Percentiles rank a stretch among this genome's conserved stretches.
Conservation (phyloP, 2,329 filamentous ascomycete genomes). For the Xylaria arbuscula region DNA sequence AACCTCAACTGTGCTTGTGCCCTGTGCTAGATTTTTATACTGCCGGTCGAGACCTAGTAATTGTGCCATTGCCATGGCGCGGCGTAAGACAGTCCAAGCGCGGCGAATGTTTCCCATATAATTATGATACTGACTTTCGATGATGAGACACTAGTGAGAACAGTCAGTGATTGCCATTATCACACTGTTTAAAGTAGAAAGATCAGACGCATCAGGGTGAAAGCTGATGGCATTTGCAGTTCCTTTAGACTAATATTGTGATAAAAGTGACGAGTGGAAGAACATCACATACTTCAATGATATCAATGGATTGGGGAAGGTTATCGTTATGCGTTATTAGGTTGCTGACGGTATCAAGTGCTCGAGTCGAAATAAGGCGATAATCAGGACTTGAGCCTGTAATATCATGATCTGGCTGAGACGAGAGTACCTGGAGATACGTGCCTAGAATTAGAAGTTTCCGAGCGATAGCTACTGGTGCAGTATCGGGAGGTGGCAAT, state of each 20-base stretch:
- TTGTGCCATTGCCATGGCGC: slow-evolving; percentile 59
- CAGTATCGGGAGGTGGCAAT: slow-evolving; percentile 26
- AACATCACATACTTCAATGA: slow-evolving; percentile 52
- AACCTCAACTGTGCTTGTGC: slow-evolving; percentile 45
- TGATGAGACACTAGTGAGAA: slow-evolving; percentile 51
- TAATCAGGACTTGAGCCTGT: slow-evolving; percentile 4
- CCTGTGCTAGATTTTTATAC: slow-evolving; percentile 15
- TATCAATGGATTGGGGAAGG: slow-evolving; percentile 58
- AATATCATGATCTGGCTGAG: slow-evolving; percentile 1
- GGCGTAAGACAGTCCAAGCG: slow-evolving; percentile 58
- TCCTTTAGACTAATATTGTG: not conserved
- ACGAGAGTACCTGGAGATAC: slow-evolving; percentile 33
- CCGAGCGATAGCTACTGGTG: slow-evolving; percentile 29
- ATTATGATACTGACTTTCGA: slow-evolving; percentile 59
- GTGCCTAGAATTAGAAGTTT: slow-evolving; percentile 31
- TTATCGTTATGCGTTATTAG: slow-evolving; percentile 60
- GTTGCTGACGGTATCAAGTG: slow-evolving; percentile 47
- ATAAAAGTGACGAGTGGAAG: not conserved
- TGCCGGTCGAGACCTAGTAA: slow-evolving; percentile 52
- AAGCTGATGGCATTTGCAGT: not conserved
- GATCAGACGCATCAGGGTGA: not conserved
- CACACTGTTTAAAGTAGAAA: not conserved
- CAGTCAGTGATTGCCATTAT: slow-evolving; percentile 44
- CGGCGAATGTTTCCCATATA: slow-evolving; percentile 60
- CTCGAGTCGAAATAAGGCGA: slow-evolving; percentile 23